Percentiles rank a stretch among this genome's conserved stretches.
Conservation (phyloP, 805 yeast genomes). For the Maudiozyma pseudohumilis region DNA sequence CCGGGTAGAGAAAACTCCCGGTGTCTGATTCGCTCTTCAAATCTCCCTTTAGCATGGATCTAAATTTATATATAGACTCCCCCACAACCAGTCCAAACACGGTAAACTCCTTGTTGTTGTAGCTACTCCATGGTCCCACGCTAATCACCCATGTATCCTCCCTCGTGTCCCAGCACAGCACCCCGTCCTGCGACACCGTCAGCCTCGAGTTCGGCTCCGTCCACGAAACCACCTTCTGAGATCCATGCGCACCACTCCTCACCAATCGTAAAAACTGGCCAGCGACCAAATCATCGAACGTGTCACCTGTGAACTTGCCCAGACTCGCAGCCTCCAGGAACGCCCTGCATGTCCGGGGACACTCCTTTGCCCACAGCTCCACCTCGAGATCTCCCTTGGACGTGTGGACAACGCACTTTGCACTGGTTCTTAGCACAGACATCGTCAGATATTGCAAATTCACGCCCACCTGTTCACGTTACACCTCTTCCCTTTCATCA, state of each 20-base stretch:
- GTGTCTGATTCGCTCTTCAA: conserved; percentile 22
- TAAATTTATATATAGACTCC: conserved; percentile 43
- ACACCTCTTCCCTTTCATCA: no score
- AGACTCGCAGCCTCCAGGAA: conserved; percentile 43
- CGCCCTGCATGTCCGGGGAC: conserved; percentile 38
- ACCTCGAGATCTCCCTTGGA: conserved; percentile 49
- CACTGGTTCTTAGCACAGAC: conserved; percentile 48
- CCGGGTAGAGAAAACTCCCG: conserved; percentile 44
- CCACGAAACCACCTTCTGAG: neutral
- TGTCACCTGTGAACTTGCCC: conserved; percentile 33
- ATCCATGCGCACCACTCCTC: neutral
- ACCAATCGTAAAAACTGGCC: neutral
- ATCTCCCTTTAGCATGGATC: conserved; percentile 42
- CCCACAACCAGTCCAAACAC: conserved; percentile 53
- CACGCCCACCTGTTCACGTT: no score
- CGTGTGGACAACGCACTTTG: conserved; percentile 47
- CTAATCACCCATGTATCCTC: conserved; percentile 35
- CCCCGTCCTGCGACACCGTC: conserved; percentile 42
- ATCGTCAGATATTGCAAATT: neutral
- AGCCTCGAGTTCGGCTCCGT: conserved; percentile 44
- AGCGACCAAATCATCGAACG: conserved; percentile 24
- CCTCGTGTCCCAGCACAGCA: conserved; percentile 40
- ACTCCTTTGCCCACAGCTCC: conserved; percentile 63
- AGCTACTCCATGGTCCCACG: conserved; percentile 39
- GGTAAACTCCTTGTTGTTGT: conserved; percentile 34